Percentiles rank a stretch among this genome's conserved stretches.
phyloP scores from a whole-genome alignment of 2,329 filamentous ascomycete species.

The Trichophyton verrucosum region DNA sequence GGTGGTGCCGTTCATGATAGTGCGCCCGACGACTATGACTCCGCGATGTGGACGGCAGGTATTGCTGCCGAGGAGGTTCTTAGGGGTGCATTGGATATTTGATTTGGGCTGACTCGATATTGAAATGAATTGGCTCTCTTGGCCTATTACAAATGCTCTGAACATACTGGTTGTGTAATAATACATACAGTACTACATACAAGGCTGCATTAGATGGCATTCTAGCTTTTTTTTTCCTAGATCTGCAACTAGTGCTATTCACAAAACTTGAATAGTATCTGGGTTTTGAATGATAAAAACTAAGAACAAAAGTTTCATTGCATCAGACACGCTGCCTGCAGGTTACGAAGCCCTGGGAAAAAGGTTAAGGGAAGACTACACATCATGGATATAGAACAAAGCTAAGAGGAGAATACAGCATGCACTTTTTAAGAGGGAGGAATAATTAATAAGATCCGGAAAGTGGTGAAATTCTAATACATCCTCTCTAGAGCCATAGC shows the following conservation, averaged over 20 bases:
- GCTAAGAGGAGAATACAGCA: no score
- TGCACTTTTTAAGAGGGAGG: not conserved
- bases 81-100: slow-evolving; percentile 8
- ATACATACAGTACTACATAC: not conserved
- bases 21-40: slow-evolving; percentile 11
- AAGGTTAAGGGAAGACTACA: no score
- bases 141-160: not conserved
- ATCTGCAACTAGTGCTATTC: not conserved
- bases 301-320: not conserved
- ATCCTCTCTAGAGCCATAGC: not conserved
- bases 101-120: not conserved
- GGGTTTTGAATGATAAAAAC: not conserved
- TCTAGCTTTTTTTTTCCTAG: not conserved
- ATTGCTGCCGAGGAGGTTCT: slow-evolving; percentile 14
- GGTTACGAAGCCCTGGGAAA: no score
- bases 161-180: not conserved
- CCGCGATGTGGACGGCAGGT: slow-evolving; percentile 14
- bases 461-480: not conserved
- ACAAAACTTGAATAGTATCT: not conserved
- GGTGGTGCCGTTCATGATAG: not conserved
- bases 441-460: not conserved
- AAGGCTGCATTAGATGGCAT: not conserved
- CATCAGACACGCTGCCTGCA: not conserved
- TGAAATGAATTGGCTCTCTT: no score
- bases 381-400: no score